A percentile compares a stretch with the other conserved stretches of the same genome.
phyloP scores from a whole-genome alignment of 2,329 filamentous ascomycete genomes.

The Ophiostoma perfectum region DNA sequence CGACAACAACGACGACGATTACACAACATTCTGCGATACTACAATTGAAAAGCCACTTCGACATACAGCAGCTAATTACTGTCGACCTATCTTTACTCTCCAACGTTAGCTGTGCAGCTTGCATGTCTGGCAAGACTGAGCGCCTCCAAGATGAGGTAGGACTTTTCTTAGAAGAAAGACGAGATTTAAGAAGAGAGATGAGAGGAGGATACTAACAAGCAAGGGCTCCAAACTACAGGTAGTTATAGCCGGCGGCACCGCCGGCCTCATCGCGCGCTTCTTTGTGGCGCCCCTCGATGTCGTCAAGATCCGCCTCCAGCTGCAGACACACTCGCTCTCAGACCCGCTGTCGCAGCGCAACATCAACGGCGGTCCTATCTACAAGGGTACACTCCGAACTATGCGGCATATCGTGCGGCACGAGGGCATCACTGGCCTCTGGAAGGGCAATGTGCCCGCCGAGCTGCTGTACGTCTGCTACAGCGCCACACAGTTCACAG shows the following conservation, averaged over 20 bases:
- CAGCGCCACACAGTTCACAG: conserved; percentile 80
- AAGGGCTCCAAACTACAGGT: conserved; percentile 54
- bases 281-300: conserved; percentile 93
- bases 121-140: conserved; percentile 39
- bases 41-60: neutral
- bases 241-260: conserved; percentile 53
- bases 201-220: neutral
- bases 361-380: conserved; percentile 46
- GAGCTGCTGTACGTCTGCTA: conserved; percentile 93
- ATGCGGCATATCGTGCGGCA: conserved; percentile 68
- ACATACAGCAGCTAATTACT: neutral
- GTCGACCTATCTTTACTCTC: neutral
- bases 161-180: neutral
- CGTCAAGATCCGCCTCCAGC: conserved; percentile 93
- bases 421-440: conserved; percentile 81
- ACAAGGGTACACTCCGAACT: conserved; percentile 73
- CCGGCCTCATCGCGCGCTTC: conserved; percentile 88
- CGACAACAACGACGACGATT: neutral
- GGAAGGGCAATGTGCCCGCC: conserved; percentile 97
- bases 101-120: conserved; percentile 24
- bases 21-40: neutral
- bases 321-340: conserved; percentile 79
- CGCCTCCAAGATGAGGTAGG: conserved; percentile 56
- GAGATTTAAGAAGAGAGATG: neutral
- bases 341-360: conserved; percentile 60